A percentile compares a stretch with the other conserved stretches of the same genome.
phyloP scores from a whole-genome alignment of 2,329 filamentous ascomycete genomes.

The Hymenoscyphus repandus region DNA sequence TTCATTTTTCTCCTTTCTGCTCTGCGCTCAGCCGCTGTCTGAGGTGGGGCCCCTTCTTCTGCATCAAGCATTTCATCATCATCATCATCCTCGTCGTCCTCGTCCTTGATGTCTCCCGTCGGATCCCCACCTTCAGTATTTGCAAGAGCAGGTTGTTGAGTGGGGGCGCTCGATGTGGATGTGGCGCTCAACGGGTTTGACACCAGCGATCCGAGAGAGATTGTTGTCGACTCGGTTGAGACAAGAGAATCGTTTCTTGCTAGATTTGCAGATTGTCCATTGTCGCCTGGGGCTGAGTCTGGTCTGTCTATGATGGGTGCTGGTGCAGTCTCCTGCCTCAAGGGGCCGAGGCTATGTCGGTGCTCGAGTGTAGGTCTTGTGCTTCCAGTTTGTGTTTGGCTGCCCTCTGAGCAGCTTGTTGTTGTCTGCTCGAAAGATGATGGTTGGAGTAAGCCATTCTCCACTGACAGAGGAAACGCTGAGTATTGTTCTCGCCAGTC shows the following conservation, averaged over 20 bases:
- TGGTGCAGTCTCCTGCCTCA: conserved; percentile 23
- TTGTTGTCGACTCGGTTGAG: conserved; percentile 36
- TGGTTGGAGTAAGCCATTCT: conserved; percentile 25
- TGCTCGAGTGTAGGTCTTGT: conserved; percentile 27
- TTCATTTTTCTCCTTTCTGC: conserved; percentile 66
- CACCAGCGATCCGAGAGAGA: conserved; percentile 34
- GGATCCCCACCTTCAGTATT: conserved; percentile 43
- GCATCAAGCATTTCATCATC: conserved; percentile 52
- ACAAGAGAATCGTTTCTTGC: conserved; percentile 37
- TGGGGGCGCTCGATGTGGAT: conserved; percentile 34
- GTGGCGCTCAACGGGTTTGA: conserved; percentile 38
- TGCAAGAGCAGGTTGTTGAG: conserved; percentile 36
- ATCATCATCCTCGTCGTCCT: conserved; percentile 36
- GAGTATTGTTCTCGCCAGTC: conserved; percentile 35
- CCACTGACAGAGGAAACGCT: conserved; percentile 26
- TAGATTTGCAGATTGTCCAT: conserved; percentile 27
- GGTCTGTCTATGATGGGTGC: conserved; percentile 25
- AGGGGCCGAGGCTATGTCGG: conserved; percentile 26
- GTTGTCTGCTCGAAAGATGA: conserved; percentile 25
- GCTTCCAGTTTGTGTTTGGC: conserved; percentile 15
- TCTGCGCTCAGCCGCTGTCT: conserved; percentile 51
- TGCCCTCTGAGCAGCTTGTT: conserved; percentile 21
- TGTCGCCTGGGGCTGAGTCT: conserved; percentile 29
- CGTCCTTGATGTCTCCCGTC: conserved; percentile 27
- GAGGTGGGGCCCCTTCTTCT: conserved; percentile 39